Percentiles rank a stretch among this genome's conserved stretches.
These are phyloP conservation scores for Xylaria intraflava DNA, from an alignment of 495 filamentous ascomycete species.

Conservation along the genomic window DNA sequence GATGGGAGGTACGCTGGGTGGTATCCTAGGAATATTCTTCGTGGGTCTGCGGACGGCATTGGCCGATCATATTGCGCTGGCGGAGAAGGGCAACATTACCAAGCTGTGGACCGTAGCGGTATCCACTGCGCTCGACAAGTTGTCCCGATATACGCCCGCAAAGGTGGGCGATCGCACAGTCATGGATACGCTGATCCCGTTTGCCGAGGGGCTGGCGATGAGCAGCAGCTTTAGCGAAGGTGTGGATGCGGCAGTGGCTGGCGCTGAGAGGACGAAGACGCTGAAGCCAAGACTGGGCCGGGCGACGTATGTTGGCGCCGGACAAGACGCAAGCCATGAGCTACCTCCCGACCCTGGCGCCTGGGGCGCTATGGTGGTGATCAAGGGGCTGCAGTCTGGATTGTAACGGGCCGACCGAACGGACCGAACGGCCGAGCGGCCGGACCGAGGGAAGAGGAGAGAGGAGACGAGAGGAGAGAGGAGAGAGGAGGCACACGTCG, in stretches of 20 bases:
- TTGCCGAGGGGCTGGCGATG: slow-evolving; percentile 42
- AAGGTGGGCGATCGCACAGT: slow-evolving; percentile 47
- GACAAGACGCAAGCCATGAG: slow-evolving; percentile 35
- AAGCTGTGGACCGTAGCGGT: slow-evolving; percentile 35
- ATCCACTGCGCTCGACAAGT: slow-evolving; percentile 33
- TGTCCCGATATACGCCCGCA: slow-evolving; percentile 43
- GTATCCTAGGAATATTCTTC: slow-evolving; percentile 54
- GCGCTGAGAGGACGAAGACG: slow-evolving; percentile 47
- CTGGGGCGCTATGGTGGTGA: slow-evolving; percentile 54
- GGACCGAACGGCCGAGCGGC: too few species aligned
- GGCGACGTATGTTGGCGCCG: slow-evolving; percentile 53
- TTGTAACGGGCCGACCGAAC: slow-evolving; percentile 2
- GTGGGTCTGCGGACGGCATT: slow-evolving; percentile 48
- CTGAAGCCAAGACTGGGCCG: slow-evolving; percentile 52
- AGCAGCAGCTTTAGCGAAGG: slow-evolving; percentile 39
- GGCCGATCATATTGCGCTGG: slow-evolving; percentile 32
- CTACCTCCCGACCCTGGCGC: slow-evolving; percentile 55
- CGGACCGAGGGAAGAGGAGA: too few species aligned
- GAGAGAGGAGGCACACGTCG: neutral
- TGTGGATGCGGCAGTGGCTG: slow-evolving; percentile 46
- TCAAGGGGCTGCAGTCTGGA: slow-evolving; percentile 41
- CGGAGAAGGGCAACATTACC: slow-evolving; percentile 21
- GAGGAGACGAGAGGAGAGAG: neutral
- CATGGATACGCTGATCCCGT: slow-evolving; percentile 55
- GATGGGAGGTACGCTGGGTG: slow-evolving; percentile 56